These are phyloP conservation scores for Carex cristatella DNA, from an alignment of 176 grass and related monocot species.

Conservation along the genomic window DNA sequence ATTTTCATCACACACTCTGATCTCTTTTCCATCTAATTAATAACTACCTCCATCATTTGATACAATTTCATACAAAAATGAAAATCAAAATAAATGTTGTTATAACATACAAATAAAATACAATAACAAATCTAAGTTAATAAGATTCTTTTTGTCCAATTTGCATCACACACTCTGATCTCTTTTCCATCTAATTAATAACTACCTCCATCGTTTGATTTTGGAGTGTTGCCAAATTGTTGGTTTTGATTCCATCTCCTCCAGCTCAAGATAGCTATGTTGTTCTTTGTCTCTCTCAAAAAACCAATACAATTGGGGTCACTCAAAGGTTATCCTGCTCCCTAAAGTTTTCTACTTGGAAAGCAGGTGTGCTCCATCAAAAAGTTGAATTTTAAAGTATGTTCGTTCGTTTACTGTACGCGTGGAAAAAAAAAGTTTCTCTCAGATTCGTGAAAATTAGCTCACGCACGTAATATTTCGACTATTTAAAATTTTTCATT, in stretches of 20 bases:
- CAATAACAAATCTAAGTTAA: background rate
- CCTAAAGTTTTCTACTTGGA: background rate
- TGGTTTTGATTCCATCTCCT: background rate
- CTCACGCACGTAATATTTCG: no score
- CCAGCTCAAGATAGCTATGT: conserved; percentile 6
- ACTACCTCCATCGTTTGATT: background rate
- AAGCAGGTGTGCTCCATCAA: background rate
- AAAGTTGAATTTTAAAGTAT: background rate
- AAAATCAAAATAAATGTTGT: background rate
- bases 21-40: background rate
- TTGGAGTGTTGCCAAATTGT: background rate
- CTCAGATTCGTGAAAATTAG: no score
- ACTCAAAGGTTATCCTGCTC: background rate
- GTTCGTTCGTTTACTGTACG: no score
- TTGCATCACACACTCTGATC: background rate
- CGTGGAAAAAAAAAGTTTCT: no score
- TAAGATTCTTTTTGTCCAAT: background rate
- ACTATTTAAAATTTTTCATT: no score
- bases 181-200: background rate
- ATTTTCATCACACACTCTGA: background rate
- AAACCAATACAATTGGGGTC: background rate
- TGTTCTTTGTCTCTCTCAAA: background rate
- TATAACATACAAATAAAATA: background rate
- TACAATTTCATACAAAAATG: no score
- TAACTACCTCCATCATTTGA: background rate